Base-by-base conservation (phyloP, 176 grass and related monocot species). In the bread wheat (Triticum aestivum) region DNA sequence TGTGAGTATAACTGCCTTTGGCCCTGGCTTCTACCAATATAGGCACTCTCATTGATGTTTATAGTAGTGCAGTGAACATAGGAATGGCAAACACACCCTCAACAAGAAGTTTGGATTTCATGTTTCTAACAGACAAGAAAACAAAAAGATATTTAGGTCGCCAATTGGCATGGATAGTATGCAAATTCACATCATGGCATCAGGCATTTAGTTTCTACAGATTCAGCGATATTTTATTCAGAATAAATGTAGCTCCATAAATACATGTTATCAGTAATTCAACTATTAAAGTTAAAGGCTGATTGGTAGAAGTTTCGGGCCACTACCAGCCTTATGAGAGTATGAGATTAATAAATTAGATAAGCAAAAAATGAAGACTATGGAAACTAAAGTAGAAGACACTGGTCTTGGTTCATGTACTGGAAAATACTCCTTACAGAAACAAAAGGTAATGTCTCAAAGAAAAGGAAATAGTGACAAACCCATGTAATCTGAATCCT, bases 401-500 rank as follows among this genome's bases (percentile, higher is more conserved):
- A 9, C 4, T 10, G 9, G 7, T 34, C 56, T 81, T 80, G 38
- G 71, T 33, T 49, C 37, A 17, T 10, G 18, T 76, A 24, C 58
- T 26, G 8, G 3, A 32, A 85, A 66, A 67, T 42, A 56, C 10
- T 23, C 0, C 3, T 5, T 32, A 54, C 15, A n/a, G 2, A 23
- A 44, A 70, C 2, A 65, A 2, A 79, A 44, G 69, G 1, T 38
- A 84, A 85, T 66, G 4, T 30, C 68, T 15, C 29, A 49, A 41
- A 13, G 77, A 21, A 61, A n/a, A 39, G 12, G 68, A 9, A 15
- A 70, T 38, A 23, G 42, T 0, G 11, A 83, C 90, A 73, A 67
- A 96, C 97, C 97, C 94, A 96, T 99, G 78, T 99, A 99, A 69
- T 99, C 94, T 39, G 97, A 89, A 41, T 82, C 86, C 38, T 85